phyloP scores from a whole-genome alignment of 2,329 filamentous ascomycete genomes.

The Trichoderma guizhouense region DNA sequence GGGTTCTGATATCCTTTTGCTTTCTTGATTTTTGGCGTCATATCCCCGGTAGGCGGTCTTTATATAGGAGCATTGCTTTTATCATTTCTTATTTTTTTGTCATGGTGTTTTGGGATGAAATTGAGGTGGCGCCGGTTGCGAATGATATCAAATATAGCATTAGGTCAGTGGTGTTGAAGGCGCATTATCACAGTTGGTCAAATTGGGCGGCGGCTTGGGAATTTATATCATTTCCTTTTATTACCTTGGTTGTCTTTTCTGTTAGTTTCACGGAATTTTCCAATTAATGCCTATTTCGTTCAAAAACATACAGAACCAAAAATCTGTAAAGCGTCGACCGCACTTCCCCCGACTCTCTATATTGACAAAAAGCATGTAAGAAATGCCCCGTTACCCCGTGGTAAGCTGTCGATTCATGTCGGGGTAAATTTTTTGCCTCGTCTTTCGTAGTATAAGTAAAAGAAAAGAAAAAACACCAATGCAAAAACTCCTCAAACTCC shows the following conservation, averaged over 20 bases:
- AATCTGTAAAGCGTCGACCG: not conserved
- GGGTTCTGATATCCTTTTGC: not conserved
- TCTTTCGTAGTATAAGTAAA: not conserved
- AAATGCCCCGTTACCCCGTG: not conserved
- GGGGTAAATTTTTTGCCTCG: not conserved
- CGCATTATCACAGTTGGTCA: not conserved
- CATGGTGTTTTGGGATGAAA: not conserved
- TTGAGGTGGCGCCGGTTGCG: not conserved
- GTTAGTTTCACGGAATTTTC: not conserved
- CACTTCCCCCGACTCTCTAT: not conserved
- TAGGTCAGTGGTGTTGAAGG: not conserved
- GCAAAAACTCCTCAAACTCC: conserved; percentile 6
- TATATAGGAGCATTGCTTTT: not conserved
- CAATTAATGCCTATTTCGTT: not conserved
- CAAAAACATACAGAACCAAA: not conserved
- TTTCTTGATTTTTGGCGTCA: not conserved
- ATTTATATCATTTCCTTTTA: not conserved
- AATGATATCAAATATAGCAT: not conserved
- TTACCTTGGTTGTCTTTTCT: not conserved
- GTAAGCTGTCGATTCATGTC: not conserved
- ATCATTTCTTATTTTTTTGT: not conserved
- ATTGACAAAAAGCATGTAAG: too few species aligned
- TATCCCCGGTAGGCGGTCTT: not conserved
- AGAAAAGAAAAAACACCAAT: not conserved
- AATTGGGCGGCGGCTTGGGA: not conserved